Evolutionary conservation across 2,329 filamentous ascomycete genomes (phyloP), one percentile per base, ranked within the genome.

Genomic region (Curvularia lunata): DNA sequence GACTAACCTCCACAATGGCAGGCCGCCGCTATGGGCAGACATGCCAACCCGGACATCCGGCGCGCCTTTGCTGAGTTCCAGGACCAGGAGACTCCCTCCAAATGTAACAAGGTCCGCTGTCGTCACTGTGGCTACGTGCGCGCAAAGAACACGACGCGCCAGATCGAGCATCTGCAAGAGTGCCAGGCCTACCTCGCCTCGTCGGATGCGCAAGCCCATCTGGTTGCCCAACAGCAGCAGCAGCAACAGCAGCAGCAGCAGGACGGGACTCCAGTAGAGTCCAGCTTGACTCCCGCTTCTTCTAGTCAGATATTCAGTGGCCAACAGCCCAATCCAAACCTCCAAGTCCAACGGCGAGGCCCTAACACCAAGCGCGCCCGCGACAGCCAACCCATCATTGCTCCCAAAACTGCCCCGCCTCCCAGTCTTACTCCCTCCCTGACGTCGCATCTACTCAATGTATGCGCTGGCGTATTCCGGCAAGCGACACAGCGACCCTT

Each of bases 401-500:
- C 72, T 21, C 75, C 75, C 0, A 66, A 72, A 28, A 48, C 69
- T 25, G 64, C 54, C 30, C 64, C 63, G 48, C 59, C 59, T 21
- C 64, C 56, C 19, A 67, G 63, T 27, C 66, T 70, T 28, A 67
- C 74, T 12, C 80, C 81, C 6, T 81, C 84, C 4, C 77, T 90
- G 46, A 89, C 86, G 1, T 74, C 78, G 51, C 80, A 86, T 67
- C 84, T 90, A 42, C 81, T 87, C 60, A 71, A 78, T 43, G 80
- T 79, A 52, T 80, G 82, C 68, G 70, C 78, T 2, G 67, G 75
- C 4, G 77, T 79, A 46, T 85, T 85, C 72, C 77, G 74, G 3
- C 75, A 76, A 27, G 87, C 89, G 10, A 91, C 88, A 0, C 86
- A 88, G 58, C 83, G 87, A 52, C 81, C 85, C 0, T 91, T 92